phyloP scores from a whole-genome alignment of 2,329 filamentous ascomycete species.

The Cylindrodendrum hubeiense region DNA sequence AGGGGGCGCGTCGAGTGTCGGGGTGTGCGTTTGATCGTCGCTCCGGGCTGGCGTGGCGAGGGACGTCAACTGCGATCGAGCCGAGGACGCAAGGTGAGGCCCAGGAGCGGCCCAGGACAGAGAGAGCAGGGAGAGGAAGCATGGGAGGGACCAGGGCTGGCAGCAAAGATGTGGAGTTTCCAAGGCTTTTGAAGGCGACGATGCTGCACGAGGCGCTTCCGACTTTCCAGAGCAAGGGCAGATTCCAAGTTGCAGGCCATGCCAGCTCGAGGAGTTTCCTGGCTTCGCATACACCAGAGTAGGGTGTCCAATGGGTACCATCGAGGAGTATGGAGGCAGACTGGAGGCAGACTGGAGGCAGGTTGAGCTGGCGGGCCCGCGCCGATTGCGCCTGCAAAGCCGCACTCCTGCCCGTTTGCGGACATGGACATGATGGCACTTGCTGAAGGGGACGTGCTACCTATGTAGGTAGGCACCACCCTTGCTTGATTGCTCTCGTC shows the following conservation, averaged over 20 bases:
- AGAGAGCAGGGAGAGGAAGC: not conserved
- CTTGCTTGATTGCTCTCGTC: not conserved
- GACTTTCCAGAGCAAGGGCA: constrained; percentile 13
- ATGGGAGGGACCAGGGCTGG: constrained; percentile 8
- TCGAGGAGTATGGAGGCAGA: not conserved
- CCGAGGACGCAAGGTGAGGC: constrained; percentile 9
- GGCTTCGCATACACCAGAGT: not conserved
- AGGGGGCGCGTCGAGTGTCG: constrained; percentile 3
- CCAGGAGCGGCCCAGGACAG: not conserved
- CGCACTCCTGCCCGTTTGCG: not conserved
- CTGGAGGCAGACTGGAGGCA: not conserved
- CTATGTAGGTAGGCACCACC: not conserved
- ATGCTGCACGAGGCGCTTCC: constrained; percentile 11
- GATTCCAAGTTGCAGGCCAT: constrained; percentile 3
- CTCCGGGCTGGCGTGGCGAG: constrained; percentile 9
- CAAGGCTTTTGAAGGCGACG: constrained; percentile 11
- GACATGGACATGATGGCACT: not conserved
- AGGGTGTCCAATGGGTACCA: not conserved
- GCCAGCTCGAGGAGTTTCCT: not conserved
- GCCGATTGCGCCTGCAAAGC: not conserved
- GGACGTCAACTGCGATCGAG: constrained; percentile 18
- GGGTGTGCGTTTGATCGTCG: constrained; percentile 22
- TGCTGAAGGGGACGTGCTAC: not conserved
- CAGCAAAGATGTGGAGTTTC: constrained; percentile 13
- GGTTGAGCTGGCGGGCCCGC: not conserved